phyloP scores from a whole-genome alignment of 805 yeast genomes.

The Saturnispora saitoi region DNA sequence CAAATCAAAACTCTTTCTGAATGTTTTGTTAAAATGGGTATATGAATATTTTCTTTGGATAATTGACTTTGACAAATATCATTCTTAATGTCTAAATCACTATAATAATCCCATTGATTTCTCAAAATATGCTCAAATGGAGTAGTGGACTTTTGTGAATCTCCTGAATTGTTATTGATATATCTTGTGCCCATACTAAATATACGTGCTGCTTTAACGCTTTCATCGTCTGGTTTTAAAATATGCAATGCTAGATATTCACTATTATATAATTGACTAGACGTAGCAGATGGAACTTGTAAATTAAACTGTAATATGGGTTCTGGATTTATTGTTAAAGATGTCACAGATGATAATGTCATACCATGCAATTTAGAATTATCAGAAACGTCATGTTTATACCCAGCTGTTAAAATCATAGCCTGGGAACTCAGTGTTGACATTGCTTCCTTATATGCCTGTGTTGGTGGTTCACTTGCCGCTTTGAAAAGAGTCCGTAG shows the following conservation, averaged over 20 bases:
- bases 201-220: slow-evolving; percentile 53
- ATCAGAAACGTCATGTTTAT: slow-evolving; percentile 15
- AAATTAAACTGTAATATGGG: slow-evolving; percentile 81
- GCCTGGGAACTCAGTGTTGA: slow-evolving; percentile 35
- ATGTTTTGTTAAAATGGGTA: slow-evolving; percentile 47
- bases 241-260: slow-evolving; percentile 66
- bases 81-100: slow-evolving; percentile 11
- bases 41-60: slow-evolving; percentile 19
- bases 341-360: slow-evolving; percentile 80
- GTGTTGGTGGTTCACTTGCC: slow-evolving; percentile 19
- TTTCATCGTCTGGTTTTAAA: slow-evolving; percentile 48
- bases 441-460: slow-evolving; percentile 28
- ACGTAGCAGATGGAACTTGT: slow-evolving; percentile 79
- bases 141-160: slow-evolving; percentile 28
- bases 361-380: slow-evolving; percentile 49
- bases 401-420: slow-evolving; percentile 49
- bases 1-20: slow-evolving; percentile 60
- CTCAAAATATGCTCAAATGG: slow-evolving; percentile 43
- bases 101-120: slow-evolving; percentile 32
- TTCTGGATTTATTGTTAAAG: slow-evolving; percentile 67
- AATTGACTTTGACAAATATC: slow-evolving; percentile 13
- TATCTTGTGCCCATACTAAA: slow-evolving; percentile 52
- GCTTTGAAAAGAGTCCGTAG: slow-evolving; percentile 11
- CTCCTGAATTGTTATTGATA: slow-evolving; percentile 30
- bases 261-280: slow-evolving; percentile 50